Evolutionary conservation across 345 rosid genomes (phyloP).

Genomic region (Rhizophora apiculata): DNA sequence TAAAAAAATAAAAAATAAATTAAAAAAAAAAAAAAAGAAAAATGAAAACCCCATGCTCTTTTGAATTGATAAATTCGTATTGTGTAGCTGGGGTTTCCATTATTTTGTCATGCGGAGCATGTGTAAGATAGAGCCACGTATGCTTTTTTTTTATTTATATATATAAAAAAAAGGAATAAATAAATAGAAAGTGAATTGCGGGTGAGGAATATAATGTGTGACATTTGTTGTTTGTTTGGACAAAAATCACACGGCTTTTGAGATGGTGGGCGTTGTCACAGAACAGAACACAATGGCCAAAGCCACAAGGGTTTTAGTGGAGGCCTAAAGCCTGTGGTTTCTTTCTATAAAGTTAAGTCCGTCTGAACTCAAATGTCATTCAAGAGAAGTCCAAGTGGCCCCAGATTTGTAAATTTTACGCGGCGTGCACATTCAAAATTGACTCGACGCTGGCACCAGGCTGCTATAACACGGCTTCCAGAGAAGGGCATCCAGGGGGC

Average conservation of each 20-base stretch:
- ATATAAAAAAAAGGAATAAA: neutral
- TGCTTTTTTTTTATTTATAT: neutral
- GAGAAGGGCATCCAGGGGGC: no score
- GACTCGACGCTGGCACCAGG: no score
- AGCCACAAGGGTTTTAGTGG: neutral
- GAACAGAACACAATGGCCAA: no score
- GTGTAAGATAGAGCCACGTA: constrained; percentile 17
- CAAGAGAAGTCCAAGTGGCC: no score
- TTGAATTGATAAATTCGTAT: neutral
- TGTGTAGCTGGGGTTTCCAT: constrained; percentile 10
- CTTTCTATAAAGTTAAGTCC: neutral
- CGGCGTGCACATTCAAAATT: no score
- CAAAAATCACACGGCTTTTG: constrained; percentile 17
- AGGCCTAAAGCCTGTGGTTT: neutral
- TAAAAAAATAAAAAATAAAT: no score
- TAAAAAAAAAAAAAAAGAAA: neutral
- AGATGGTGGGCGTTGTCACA: neutral
- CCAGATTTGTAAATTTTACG: no score
- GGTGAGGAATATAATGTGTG: neutral
- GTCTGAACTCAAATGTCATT: neutral
- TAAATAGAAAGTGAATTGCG: neutral
- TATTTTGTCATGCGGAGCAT: constrained; percentile 5
- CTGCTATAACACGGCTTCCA: no score
- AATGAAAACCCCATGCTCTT: neutral
- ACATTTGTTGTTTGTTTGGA: neutral